These are phyloP conservation scores for Aleurites moluccanus DNA, from an alignment of 441 rosid genomes.

Conservation along the genomic window DNA sequence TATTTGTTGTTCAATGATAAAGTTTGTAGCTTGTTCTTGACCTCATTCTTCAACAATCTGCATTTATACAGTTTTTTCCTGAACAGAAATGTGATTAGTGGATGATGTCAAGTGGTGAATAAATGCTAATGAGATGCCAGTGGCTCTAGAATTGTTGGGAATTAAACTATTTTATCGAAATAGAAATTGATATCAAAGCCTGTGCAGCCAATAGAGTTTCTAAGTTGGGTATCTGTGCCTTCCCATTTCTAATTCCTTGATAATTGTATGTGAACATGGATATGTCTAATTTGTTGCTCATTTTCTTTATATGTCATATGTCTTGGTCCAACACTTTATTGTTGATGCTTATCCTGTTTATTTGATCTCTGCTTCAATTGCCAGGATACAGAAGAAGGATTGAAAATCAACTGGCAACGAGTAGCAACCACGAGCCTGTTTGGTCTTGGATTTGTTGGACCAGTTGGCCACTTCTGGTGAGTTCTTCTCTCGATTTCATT, in stretches of 20 bases:
- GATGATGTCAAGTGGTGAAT: background rate
- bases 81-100: background rate
- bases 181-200: background rate
- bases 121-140: background rate
- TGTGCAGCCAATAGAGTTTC: background rate
- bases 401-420: conserved; percentile 48
- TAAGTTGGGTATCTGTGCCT: background rate
- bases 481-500: background rate
- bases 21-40: background rate
- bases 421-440: conserved; percentile 54
- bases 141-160: background rate
- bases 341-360: background rate
- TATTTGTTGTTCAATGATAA: background rate
- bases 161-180: background rate
- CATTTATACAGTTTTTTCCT: background rate
- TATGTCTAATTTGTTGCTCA: background rate
- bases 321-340: background rate
- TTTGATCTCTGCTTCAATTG: background rate
- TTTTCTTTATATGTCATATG: background rate
- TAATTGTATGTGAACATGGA: too few relatives aligned
- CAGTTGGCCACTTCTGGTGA: conserved; percentile 60
- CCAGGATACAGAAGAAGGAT: conserved; percentile 32
- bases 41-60: background rate
- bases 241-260: background rate
- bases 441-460: conserved; percentile 59